Percentiles rank a stretch among this genome's conserved stretches.
Conservation (phyloP, 495 filamentous ascomycete genomes). For the Tuber melanosporum region DNA sequence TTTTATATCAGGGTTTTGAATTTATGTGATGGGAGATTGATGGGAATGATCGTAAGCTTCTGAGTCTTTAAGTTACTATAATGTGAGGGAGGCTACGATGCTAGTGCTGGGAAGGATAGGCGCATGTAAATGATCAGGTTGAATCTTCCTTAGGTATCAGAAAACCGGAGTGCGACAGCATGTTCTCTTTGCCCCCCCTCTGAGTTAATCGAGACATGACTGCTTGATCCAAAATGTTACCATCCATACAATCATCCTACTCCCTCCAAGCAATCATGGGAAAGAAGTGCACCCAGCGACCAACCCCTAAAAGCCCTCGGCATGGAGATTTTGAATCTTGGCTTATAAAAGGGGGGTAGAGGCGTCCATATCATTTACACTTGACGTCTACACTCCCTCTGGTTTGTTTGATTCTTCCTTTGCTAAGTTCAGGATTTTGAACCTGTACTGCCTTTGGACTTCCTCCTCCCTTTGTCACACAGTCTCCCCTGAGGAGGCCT, state of each 20-base stretch:
- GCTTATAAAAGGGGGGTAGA: slow-evolving; percentile 61
- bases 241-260: too few species aligned
- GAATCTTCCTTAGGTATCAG: background rate
- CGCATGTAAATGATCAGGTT: background rate
- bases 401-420: too few species aligned
- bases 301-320: slow-evolving; percentile 31
- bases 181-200: background rate
- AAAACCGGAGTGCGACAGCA: background rate
- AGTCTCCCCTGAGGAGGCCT: too few species aligned
- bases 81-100: background rate
- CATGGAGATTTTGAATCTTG: slow-evolving; percentile 61
- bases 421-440: too few species aligned
- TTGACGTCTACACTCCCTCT: too few species aligned
- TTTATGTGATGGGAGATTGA: background rate
- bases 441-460: too few species aligned
- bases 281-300: too few species aligned
- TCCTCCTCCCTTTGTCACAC: too few species aligned
- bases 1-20: background rate
- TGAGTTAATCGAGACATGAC: background rate
- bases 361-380: slow-evolving; percentile 51
- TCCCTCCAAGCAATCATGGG: too few species aligned
- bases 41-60: background rate
- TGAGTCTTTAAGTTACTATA: background rate
- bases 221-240: background rate
- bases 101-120: background rate